Conservation (phyloP, 306 rosid species). For the Cicer judaicum region DNA sequence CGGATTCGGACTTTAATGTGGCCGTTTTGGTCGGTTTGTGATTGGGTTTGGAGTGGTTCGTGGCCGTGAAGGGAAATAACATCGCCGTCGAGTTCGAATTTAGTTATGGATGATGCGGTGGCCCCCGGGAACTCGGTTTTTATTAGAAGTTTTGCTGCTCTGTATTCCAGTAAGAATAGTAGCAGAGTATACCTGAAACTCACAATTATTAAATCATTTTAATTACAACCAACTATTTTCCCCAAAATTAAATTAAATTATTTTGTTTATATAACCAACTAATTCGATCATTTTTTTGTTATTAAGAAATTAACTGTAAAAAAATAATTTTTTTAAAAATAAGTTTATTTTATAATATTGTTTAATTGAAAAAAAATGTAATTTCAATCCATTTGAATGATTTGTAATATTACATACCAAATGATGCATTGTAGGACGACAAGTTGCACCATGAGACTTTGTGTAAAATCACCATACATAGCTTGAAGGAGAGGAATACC, state of each 20-base stretch:
- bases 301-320: no score
- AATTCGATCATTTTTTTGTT: no score
- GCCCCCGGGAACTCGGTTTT: constrained; percentile 65
- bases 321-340: no score
- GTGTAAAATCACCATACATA: constrained; percentile 81
- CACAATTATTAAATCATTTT: no score
- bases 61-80: constrained; percentile 77
- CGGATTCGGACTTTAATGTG: constrained; percentile 43
- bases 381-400: not conserved
- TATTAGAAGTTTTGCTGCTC: constrained; percentile 62
- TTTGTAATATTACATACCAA: constrained; percentile 48
- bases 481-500: constrained; percentile 89
- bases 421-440: constrained; percentile 88
- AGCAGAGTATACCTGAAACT: constrained; percentile 61
- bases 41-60: constrained; percentile 66
- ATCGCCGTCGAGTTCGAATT: constrained; percentile 75
- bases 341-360: not conserved
- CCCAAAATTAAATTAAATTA: no score
- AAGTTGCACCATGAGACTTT: constrained; percentile 81
- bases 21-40: constrained; percentile 75
- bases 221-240: no score
- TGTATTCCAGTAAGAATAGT: constrained; percentile 75
- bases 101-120: constrained; percentile 71
- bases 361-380: not conserved
- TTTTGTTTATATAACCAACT: no score